Percentiles rank a stretch among this genome's conserved stretches.
phyloP scores from a whole-genome alignment of 495 filamentous ascomycete genomes.

The Annulohypoxylon maeteangense region DNA sequence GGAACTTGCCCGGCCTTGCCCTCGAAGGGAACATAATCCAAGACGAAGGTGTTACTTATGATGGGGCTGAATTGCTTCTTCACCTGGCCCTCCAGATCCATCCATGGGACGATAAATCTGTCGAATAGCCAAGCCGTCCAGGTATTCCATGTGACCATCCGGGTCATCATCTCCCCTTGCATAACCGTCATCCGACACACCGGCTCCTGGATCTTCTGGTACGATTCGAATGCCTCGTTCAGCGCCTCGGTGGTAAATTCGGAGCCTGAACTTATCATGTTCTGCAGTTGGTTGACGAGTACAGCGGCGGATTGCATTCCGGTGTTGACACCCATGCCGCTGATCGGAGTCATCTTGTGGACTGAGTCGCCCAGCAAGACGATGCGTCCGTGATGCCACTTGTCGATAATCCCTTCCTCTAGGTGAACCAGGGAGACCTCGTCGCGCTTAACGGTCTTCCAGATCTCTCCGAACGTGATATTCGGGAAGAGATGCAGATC shows the following conservation, averaged over 20 bases:
- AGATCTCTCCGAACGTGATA: neutral
- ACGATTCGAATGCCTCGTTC: slow-evolving; percentile 20
- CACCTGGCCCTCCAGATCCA: neutral
- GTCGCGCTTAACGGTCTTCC: neutral
- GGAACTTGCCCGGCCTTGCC: neutral
- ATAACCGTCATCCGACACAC: neutral
- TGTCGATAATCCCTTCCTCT: slow-evolving; percentile 54
- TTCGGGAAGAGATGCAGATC: neutral
- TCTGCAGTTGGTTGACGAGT: slow-evolving; percentile 53
- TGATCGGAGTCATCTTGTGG: slow-evolving; percentile 57
- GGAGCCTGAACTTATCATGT: neutral
- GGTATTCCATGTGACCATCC: slow-evolving; percentile 20
- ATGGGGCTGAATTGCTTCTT: neutral
- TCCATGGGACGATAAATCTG: neutral
- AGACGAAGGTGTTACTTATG: neutral
- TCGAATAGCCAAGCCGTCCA: slow-evolving; percentile 19
- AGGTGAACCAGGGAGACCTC: slow-evolving; percentile 30
- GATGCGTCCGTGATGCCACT: slow-evolving; percentile 59
- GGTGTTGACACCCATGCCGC: slow-evolving; percentile 44
- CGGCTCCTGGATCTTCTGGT: slow-evolving; percentile 10
- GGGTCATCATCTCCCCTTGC: slow-evolving; percentile 4
- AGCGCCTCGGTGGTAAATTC: neutral
- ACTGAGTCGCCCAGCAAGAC: slow-evolving; percentile 64
- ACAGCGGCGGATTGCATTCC: slow-evolving; percentile 53
- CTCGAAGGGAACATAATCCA: slow-evolving; percentile 4